phyloP scores from a whole-genome alignment of 23 red algal species.

The Agarophyton chilense region DNA sequence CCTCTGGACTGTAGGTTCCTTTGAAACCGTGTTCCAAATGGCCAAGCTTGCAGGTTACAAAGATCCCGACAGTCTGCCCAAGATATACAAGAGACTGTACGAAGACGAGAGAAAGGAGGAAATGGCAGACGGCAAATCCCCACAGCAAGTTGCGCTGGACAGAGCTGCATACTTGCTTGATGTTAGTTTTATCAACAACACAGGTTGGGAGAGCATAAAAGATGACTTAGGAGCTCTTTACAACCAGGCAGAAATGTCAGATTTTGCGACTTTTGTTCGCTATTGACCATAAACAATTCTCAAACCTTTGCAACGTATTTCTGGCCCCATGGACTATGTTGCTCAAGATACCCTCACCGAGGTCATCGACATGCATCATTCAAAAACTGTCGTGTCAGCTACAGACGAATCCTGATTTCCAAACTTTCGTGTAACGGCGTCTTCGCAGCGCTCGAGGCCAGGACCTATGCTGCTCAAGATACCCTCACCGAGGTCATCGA shows the following conservation, averaged over 20 bases:
- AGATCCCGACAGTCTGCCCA: slow-evolving; percentile 52
- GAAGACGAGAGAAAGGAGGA: slow-evolving; percentile 83
- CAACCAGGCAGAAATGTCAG: slow-evolving; percentile 64
- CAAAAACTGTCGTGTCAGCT: too few relatives aligned
- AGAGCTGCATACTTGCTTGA: slow-evolving; percentile 90
- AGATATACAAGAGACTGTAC: slow-evolving; percentile 81
- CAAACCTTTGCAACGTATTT: too few relatives aligned
- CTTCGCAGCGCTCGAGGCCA: too few relatives aligned
- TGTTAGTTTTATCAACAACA: slow-evolving; percentile 44
- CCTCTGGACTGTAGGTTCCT: slow-evolving; percentile 76
- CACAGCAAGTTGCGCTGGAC: slow-evolving; percentile 90
- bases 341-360: too few relatives aligned
- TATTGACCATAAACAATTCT: slow-evolving; percentile 17
- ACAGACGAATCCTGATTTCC: too few relatives aligned
- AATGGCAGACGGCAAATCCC: slow-evolving; percentile 83
- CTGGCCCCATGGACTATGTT: too few relatives aligned
- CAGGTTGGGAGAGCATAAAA: slow-evolving; percentile 60
- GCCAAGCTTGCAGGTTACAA: slow-evolving; percentile 76
- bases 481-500: too few relatives aligned
- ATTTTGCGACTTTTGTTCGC: slow-evolving; percentile 82
- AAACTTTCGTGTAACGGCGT: too few relatives aligned
- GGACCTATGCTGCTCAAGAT: too few relatives aligned
- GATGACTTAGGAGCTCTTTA: slow-evolving; percentile 75
- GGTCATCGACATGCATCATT: too few relatives aligned
- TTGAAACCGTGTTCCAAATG: slow-evolving; percentile 33